These are phyloP conservation scores for Phytophthora constricta DNA, from an alignment of 352 stramenopile species.

Conservation along the genomic window DNA sequence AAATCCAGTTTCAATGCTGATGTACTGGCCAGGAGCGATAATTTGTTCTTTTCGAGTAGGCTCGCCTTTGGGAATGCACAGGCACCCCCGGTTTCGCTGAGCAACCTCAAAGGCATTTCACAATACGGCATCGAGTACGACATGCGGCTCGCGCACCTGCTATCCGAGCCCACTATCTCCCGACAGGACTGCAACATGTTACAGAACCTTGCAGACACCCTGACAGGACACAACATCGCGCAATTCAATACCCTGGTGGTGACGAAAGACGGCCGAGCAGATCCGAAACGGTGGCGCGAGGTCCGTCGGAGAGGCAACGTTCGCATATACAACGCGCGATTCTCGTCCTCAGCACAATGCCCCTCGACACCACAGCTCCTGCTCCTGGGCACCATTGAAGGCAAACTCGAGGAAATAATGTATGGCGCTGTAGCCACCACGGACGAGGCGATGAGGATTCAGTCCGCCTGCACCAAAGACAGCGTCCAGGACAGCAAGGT, in stretches of 20 bases:
- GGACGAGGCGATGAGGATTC: conserved; percentile 53
- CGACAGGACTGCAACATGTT: conserved; percentile 44
- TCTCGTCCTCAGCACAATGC: conserved; percentile 14
- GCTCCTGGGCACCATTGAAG: conserved; percentile 46
- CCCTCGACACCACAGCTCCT: conserved; percentile 48
- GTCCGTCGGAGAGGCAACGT: conserved; percentile 41
- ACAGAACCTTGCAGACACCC: conserved; percentile 39
- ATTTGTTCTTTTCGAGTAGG: background rate
- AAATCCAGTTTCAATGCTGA: background rate
- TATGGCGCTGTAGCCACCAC: conserved; percentile 49
- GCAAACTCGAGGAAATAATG: conserved; percentile 57
- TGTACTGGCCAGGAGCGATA: background rate
- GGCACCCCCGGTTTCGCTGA: background rate
- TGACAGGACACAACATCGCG: conserved; percentile 53
- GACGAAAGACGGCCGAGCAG: conserved; percentile 48
- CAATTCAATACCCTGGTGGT: conserved; percentile 62
- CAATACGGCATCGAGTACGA: conserved; percentile 2
- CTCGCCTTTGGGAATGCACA: background rate
- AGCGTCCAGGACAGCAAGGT: conserved; percentile 55
- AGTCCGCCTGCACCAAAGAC: conserved; percentile 58
- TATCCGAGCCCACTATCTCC: conserved; percentile 40
- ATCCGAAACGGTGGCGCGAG: conserved; percentile 42
- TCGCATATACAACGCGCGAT: conserved; percentile 46
- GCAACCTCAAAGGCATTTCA: conserved; percentile 16
- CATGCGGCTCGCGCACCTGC: conserved; percentile 42